These are phyloP conservation scores for Ramalina intermedia DNA, from an alignment of 495 filamentous ascomycete genomes.

Conservation along the genomic window DNA sequence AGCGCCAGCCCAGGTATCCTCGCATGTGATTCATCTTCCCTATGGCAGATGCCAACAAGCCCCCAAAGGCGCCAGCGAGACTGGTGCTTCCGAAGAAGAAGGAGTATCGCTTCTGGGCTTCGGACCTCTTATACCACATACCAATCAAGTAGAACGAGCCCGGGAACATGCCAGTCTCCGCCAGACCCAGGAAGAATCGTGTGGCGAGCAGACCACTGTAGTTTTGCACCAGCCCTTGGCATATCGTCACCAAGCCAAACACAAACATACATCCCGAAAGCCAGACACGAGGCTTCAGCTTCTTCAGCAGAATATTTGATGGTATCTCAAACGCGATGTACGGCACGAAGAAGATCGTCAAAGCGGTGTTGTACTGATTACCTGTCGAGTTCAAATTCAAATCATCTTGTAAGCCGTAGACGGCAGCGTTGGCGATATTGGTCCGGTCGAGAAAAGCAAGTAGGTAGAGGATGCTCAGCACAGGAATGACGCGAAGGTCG, in stretches of 20 bases:
- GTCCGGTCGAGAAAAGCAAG: conserved; percentile 75
- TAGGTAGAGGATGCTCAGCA: conserved; percentile 68
- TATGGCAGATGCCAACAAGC: conserved; percentile 68
- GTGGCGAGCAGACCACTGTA: conserved; percentile 69
- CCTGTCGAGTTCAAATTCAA: conserved; percentile 36
- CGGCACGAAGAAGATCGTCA: conserved; percentile 78
- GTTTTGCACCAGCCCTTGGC: conserved; percentile 66
- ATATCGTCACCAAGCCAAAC: conserved; percentile 64
- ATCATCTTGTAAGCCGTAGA: conserved; percentile 26
- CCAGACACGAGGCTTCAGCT: conserved; percentile 70
- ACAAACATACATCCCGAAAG: conserved; percentile 65
- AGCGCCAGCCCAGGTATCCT: conserved; percentile 73
- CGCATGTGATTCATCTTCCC: conserved; percentile 54
- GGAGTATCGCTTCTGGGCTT: conserved; percentile 77
- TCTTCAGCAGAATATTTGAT: conserved; percentile 75
- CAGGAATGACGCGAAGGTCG: conserved; percentile 68
- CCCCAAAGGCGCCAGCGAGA: conserved; percentile 76
- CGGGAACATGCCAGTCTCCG: conserved; percentile 85
- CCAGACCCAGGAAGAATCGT: conserved; percentile 76
- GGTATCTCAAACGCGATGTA: conserved; percentile 82
- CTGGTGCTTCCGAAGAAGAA: conserved; percentile 83
- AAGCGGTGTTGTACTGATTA: conserved; percentile 50
- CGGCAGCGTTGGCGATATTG: conserved; percentile 55
- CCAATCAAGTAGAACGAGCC: conserved; percentile 65
- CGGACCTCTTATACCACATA: conserved; percentile 80